Evolutionary conservation across 345 rosid species (phyloP).

Genomic region (Chamaenerion angustifolium): DNA sequence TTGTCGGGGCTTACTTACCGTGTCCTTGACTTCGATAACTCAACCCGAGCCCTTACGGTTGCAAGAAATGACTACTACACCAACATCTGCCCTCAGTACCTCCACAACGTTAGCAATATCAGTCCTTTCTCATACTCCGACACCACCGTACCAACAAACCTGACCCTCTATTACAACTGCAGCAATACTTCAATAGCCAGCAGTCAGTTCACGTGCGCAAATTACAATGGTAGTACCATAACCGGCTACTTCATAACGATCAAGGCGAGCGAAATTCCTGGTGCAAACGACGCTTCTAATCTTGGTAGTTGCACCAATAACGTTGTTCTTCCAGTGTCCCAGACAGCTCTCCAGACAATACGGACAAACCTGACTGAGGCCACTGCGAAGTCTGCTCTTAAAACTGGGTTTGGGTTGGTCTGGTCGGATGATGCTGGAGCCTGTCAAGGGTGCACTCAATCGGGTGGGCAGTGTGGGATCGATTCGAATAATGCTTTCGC

Average conservation of each 20-base stretch:
- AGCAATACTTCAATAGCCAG: neutral
- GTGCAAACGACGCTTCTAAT: rapidly evolving
- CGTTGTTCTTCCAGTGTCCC: constrained; percentile 6
- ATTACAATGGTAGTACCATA: too few species aligned
- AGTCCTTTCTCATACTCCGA: neutral
- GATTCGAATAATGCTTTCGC: neutral
- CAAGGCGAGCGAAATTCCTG: neutral
- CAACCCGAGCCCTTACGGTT: constrained; percentile 1
- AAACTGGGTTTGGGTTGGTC: constrained; percentile 5
- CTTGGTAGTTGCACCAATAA: neutral
- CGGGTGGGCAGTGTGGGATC: constrained; percentile 9
- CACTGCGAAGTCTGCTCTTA: constrained; percentile 1
- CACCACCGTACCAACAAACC: neutral
- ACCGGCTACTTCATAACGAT: neutral
- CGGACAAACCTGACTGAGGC: neutral
- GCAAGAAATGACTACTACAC: constrained; percentile 5
- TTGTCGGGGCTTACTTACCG: constrained; percentile 10
- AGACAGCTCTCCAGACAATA: neutral
- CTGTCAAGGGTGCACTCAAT: constrained; percentile 2
- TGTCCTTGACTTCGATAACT: constrained; percentile 6
- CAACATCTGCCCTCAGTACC: constrained; percentile 3
- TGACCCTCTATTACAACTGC: constrained; percentile 9
- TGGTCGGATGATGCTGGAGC: constrained; percentile 1
- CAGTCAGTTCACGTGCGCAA: neutral
- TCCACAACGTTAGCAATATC: neutral